A percentile compares a stretch with the other conserved stretches of the same genome.
phyloP scores from a whole-genome alignment of 257 asterid species.

The Solanum chaucha region DNA sequence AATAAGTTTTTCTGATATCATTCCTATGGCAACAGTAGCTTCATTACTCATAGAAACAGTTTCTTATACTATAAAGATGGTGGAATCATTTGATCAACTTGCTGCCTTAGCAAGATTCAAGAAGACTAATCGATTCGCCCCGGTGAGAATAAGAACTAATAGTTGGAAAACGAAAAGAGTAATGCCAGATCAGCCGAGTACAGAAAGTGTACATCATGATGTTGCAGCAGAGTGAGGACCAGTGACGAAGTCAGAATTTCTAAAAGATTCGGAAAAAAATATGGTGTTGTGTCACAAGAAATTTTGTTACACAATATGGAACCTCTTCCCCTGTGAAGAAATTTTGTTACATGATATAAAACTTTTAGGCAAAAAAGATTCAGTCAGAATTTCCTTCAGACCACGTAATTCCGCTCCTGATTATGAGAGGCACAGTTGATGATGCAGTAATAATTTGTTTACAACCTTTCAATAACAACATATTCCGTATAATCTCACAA shows the following conservation, averaged over 20 bases:
- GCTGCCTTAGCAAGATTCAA: slow-evolving; percentile 35
- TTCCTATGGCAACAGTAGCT: slow-evolving; percentile 32
- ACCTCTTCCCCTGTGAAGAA: neutral
- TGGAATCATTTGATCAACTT: slow-evolving; percentile 37
- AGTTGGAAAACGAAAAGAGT: neutral
- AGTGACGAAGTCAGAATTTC: neutral
- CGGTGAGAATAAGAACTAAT: neutral
- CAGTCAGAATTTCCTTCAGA: neutral
- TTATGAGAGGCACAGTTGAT: neutral
- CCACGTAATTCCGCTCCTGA: neutral
- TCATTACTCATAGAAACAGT: slow-evolving; percentile 37
- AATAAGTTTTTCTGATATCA: slow-evolving; percentile 11
- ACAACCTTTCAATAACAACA: neutral
- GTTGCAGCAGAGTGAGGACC: neutral
- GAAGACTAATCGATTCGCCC: neutral
- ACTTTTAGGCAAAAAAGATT: neutral
- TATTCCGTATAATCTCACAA: neutral
- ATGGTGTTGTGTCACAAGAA: neutral
- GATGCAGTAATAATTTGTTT: neutral
- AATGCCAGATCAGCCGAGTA: neutral
- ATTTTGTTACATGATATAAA: neutral
- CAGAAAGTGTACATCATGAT: neutral
- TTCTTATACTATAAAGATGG: slow-evolving; percentile 29
- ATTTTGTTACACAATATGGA: neutral
- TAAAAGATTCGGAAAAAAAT: neutral